phyloP scores from a whole-genome alignment of 2,329 filamentous ascomycete genomes.

The Penicillium fuscoglaucum region DNA sequence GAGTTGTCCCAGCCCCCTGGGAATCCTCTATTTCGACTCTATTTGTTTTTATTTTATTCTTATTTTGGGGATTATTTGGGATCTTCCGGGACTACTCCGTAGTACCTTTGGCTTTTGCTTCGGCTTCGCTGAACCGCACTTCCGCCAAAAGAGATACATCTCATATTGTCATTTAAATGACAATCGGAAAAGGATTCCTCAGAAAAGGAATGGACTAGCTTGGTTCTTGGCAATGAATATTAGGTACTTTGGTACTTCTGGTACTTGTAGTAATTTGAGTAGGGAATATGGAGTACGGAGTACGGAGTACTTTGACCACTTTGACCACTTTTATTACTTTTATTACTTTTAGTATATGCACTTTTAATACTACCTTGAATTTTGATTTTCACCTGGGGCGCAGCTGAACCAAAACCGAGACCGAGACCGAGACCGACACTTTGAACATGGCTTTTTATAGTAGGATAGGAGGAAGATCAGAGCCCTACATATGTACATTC shows the following conservation, averaged over 20 bases:
- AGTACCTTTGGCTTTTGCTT: background rate
- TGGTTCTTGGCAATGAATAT: background rate
- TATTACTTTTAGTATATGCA: background rate
- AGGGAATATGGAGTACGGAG: too few relatives aligned
- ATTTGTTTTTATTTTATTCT: background rate
- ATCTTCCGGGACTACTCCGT: background rate
- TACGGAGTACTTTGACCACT: background rate
- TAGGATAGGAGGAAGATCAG: background rate
- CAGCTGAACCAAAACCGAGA: slow-evolving; percentile 6
- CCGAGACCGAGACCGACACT: slow-evolving; percentile 1
- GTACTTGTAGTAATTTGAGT: background rate
- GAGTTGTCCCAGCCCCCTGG: slow-evolving; percentile 5
- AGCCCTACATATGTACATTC: background rate
- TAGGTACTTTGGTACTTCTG: background rate
- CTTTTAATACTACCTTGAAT: too few relatives aligned
- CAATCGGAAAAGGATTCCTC: background rate
- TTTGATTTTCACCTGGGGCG: background rate
- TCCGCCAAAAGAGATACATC: slow-evolving; percentile 1
- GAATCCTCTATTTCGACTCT: background rate
- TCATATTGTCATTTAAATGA: background rate
- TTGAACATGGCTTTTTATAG: background rate
- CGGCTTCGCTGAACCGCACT: background rate
- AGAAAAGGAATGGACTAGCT: background rate
- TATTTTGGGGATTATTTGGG: background rate
- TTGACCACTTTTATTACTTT: background rate